Evolutionary conservation across 2,329 filamentous ascomycete species (phyloP), one percentile per base, ranked within the genome.

Genomic region (Nemania sp.): DNA sequence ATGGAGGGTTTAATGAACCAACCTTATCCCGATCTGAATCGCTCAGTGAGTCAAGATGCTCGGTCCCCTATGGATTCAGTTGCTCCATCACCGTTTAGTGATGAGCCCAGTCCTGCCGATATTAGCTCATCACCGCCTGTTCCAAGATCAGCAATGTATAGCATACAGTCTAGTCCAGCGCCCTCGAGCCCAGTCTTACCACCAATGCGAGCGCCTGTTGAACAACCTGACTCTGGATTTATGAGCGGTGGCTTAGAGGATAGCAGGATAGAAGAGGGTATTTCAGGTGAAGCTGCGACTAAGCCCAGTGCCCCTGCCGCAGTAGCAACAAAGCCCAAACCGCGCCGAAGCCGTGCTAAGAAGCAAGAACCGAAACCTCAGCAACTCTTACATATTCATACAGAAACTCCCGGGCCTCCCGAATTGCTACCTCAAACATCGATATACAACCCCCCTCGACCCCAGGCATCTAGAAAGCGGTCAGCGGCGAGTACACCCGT

Each of bases 121-220:
- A 91, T 98, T 68, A 90, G 90, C 1, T 98, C 95, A 0, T 98
- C 94, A 3, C 94, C 94, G 13, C 95, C 95, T 1, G 82, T 96
- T 1, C 87, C 92, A 64, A 83, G 86, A 65, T 83, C 83, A 39
- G 79, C 81, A 32, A 76, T 80, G 45, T 87, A 80, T 66, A 78
- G 69, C 54, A 64, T 82, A 32, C 80, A 73, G 52, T 85, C 83
- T 1, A 87, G 85, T 60, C 87, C 89, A 4, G 85, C 86, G 29
- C 86, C 88, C 25, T 97, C 93, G 2, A 98, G 94, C 72, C 95
- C 94, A 2, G 83, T 87, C 45, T 81, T 92, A 51, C 86, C 86
- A 7, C 84, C 85, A 0, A 87, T 88, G 79, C 83, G 80, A 0
- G 78, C 82, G 20, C 73, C 87, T 25, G 86, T 87, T 54, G 82